A percentile compares a stretch with the other conserved stretches of the same genome.
Evolutionary conservation across 2,329 filamentous ascomycete genomes (phyloP).

Genomic region (Fusarium gaditjirri): DNA sequence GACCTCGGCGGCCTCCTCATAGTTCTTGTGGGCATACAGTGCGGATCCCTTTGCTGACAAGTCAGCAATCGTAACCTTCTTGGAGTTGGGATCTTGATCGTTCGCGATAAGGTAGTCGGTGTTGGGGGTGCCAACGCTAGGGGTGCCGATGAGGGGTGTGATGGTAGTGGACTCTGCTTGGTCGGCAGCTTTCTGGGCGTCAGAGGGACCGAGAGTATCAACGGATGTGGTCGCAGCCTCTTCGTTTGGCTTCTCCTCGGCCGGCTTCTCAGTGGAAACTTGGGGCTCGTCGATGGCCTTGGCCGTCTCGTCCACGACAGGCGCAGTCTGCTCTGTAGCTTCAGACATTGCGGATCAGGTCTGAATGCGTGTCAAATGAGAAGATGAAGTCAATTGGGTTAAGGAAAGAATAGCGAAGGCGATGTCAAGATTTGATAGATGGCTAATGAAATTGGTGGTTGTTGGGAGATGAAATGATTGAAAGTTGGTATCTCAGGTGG

Average conservation of each 20-base stretch:
- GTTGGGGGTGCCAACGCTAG: constrained; percentile 34
- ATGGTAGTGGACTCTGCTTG: constrained; percentile 34
- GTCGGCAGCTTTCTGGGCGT: constrained; percentile 23
- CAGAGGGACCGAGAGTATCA: constrained; percentile 6
- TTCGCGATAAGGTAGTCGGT: constrained; percentile 43
- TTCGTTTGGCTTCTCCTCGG: neutral
- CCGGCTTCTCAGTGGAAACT: neutral
- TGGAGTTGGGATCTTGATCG: constrained; percentile 60
- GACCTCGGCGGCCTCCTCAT: constrained; percentile 83
- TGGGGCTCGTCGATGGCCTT: constrained; percentile 24
- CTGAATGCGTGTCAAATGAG: neutral
- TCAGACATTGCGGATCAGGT: constrained; percentile 44
- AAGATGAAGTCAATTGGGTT: neutral
- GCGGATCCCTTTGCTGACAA: constrained; percentile 83
- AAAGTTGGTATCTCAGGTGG: constrained; percentile 16
- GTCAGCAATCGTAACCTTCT: constrained; percentile 76
- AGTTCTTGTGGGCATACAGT: constrained; percentile 90
- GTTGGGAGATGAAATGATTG: constrained; percentile 22
- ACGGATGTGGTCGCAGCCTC: neutral
- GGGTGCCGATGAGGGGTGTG: constrained; percentile 27
- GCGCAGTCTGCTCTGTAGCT: constrained; percentile 42
- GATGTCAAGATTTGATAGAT: neutral
- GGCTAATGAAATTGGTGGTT: constrained; percentile 4
- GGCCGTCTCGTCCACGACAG: constrained; percentile 32
- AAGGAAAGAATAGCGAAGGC: neutral